Evolutionary conservation across 78 protist genomes (phyloP), one percentile per base, ranked within the genome.

Genomic region (Dictyostelium intermedium): DNA sequence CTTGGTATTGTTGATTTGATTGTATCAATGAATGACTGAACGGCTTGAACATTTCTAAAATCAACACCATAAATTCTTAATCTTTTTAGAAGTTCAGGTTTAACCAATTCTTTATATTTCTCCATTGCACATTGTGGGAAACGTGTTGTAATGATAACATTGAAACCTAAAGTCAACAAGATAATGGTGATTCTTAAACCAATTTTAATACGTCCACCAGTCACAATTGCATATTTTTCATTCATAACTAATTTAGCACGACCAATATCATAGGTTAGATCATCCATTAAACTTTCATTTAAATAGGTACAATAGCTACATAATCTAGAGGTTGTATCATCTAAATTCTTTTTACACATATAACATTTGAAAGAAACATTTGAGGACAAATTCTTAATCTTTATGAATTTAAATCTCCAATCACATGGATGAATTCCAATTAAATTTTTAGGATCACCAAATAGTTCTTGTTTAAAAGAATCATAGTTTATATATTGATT

Each of bases 191-290:
- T 66, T 78, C 61, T 53, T 9, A 30, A 87, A n/a, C 98, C 98
- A 30, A 97, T 91, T 87, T 97, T 97, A 47, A 91, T 84, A 30
- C 98, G 63, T 43, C 92, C 95, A 34, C 98, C 98, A 13, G 98
- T 97, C 4, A 97, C 85, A 23, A 97, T 61, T 10, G 96, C 98
- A 34, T 93, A 16, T 16, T 79, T 45, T 30, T 79, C 47, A 79
- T 79, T 79, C 16, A 77, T 14, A 2, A 41, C 20, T 5, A 47
- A 7, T 18, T 0, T 0, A 1, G 81, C 20, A 73, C n/a, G 13
- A 16, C 27, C 9, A 1, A 73, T 35, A 14, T 37, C 81, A 73
- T 18, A 14, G 0, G 50, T 20, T 1, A 35, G 37, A 66, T n/a
- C 35, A 20, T 25, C 56, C 69, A 79, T 1, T 27, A 30, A 3